Evolutionary conservation across 2,329 filamentous ascomycete species (phyloP).

Genomic region (Byssoonygena ceratinophila): DNA sequence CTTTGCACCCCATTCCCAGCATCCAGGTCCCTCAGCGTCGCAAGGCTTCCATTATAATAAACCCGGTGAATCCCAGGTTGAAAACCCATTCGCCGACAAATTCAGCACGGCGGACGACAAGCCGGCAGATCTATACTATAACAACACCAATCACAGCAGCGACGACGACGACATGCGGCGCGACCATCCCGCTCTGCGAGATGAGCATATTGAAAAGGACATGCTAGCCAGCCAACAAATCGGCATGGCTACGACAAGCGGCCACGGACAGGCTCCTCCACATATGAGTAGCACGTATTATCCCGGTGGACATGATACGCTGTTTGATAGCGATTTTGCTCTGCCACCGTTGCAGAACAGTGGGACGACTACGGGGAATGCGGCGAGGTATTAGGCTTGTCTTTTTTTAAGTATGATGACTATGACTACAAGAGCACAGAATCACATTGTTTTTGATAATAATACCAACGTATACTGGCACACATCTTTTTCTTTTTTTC

Average conservation of each 20-base stretch:
- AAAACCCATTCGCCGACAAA: conserved; percentile 34
- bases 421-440: too few species aligned
- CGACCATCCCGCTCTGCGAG: background rate
- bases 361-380: background rate
- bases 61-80: conserved; percentile 32
- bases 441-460: too few species aligned
- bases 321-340: conserved; percentile 8
- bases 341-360: background rate
- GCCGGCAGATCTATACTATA: background rate
- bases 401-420: too few species aligned
- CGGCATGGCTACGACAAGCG: background rate
- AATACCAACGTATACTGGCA: too few species aligned
- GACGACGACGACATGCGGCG: background rate
- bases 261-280: background rate
- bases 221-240: background rate
- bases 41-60: conserved; percentile 19
- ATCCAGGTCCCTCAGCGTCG: conserved; percentile 2
- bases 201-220: background rate
- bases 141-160: background rate
- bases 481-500: background rate
- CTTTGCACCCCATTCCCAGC: background rate
- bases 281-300: conserved; percentile 7
- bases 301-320: conserved; percentile 3
- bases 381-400: background rate
- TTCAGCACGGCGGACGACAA: conserved; percentile 17